Base-by-base conservation (phyloP, 768 basidiomycete species). In the Fistulinella prunicolor region DNA sequence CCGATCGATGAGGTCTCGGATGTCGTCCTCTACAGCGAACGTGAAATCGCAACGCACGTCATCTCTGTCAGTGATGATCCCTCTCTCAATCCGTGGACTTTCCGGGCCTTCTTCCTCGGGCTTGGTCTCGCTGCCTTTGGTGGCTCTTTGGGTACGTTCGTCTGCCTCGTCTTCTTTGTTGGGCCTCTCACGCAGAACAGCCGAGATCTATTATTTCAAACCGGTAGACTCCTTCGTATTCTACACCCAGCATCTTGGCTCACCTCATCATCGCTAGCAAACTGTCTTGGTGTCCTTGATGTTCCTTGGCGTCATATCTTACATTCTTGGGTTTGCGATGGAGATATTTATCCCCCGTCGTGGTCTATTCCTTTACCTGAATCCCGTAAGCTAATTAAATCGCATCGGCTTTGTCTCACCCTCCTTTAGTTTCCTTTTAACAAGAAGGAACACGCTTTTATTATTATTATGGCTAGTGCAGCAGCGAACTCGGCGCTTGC, bases 151-250 rank as follows among this genome's bases (percentile, higher is more conserved):
- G 77, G 76, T 76, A 51, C 17, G 62, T 61, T 9, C 23, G 24
- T 44, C 35, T 42, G 30, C 43, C 28, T 37, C 45, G 38, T 36
- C 45, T 22, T 38, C 28, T 26, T 32, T 28, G 39, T 42, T 19
- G 4, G 3, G 16, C 35, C 13, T 36, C 35, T 36, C 7, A 36
- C 10, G 17, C 17, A 19, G 4, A n/a, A 34, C 47, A 78, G 78
- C 78, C n/a, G 73, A 81, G 51, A 81, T 81, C 34, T 81, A 80
- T 57, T 81, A 81, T 55, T 81, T 79, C 65, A 81, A 81, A 60
- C 78, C 78, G 8, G 79, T 77, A 51, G 9, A 34, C 22, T 22
- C 9, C 23, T 13, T 34, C 35, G 17, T 17, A 65, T 41, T 13
- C 37, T 16, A 5, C 6, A 16, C 17, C 17, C 13, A n/a, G 6